Evolutionary conservation across 2,329 filamentous ascomycete genomes (phyloP), one percentile per base, ranked within the genome.

Genomic region (Cadophora gregata): DNA sequence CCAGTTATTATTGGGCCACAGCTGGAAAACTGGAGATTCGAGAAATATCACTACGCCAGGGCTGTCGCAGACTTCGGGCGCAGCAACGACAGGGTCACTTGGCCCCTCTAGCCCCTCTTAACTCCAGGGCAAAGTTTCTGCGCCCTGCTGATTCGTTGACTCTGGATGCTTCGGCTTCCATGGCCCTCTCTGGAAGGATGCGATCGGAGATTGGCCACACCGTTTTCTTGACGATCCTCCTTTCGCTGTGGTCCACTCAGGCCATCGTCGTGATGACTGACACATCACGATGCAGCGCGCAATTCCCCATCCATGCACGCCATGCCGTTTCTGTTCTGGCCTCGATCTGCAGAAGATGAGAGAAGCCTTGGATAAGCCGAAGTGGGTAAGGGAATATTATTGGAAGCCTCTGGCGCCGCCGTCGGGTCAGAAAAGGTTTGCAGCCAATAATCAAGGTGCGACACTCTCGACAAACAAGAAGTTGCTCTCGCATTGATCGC

Each of bases 201-300:
- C 58, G 50, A 64, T 70, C 73, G 72, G 73, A 75, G 70, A 75
- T 75, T 75, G 73, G 70, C 67, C 56, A 63, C 64, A 67, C 63
- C 62, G 67, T 67, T 69, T n/a, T 63, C 48, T 51, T 50, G 70
- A 31, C 59, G 72, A 73, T 72, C 70, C 67, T 69, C 60, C 67
- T 67, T 64, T 70, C 59, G n/a, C 31, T 42, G 21, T 55, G 60
- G 60, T 45, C 36, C 36, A 59, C 21, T 27, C 61, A 31, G 27
- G 38, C 21, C 25, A 21, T 38, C 24, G 51, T 67, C 45, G 67
- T 65, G 67, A 66, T 68, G 62, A 59, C 73, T 74, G 73, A 74
- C 73, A 74, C 73, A 74, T 75, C 73, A 74, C 72, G 67, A 64
- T 74, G 73, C 73, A 74, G 72, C 67, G 61, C 64, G 61, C 67